phyloP scores from a whole-genome alignment of 2,329 filamentous ascomycete species.

The Hymenoscyphus salicellus region DNA sequence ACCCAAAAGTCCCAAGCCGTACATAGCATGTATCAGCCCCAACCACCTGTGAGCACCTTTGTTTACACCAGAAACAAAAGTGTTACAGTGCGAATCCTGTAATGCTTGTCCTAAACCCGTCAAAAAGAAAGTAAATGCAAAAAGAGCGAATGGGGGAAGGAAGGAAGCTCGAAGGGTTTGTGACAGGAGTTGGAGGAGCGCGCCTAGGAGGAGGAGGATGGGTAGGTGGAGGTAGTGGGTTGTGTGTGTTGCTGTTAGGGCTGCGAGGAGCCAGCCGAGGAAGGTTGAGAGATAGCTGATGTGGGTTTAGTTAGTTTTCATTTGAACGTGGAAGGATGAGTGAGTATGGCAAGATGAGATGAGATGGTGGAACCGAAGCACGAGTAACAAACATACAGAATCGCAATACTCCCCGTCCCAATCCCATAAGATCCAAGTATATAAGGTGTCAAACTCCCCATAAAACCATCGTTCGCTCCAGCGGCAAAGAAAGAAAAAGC shows the following conservation, averaged over 20 bases:
- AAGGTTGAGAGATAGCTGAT: slow-evolving; percentile 56
- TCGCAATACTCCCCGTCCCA: slow-evolving; percentile 38
- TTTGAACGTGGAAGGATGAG: neutral
- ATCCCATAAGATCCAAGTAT: slow-evolving; percentile 56
- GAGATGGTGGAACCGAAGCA: neutral
- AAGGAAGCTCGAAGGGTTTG: neutral
- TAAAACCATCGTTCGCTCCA: slow-evolving; percentile 61
- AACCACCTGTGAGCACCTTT: neutral
- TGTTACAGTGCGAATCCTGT: neutral
- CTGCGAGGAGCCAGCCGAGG: slow-evolving; percentile 57
- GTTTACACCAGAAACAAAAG: neutral
- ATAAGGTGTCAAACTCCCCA: slow-evolving; percentile 62
- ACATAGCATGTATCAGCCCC: neutral
- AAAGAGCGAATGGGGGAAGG: neutral
- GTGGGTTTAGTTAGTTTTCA: slow-evolving; percentile 42
- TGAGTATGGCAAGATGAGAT: neutral
- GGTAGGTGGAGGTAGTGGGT: slow-evolving; percentile 55
- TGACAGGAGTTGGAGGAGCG: neutral
- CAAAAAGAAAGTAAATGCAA: neutral
- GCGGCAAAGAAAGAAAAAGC: slow-evolving; percentile 64
- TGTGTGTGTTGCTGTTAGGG: slow-evolving; percentile 54
- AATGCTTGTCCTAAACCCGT: neutral
- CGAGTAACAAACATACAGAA: neutral
- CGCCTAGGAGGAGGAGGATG: slow-evolving; percentile 25
- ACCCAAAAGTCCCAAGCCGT: neutral